Evolutionary conservation across 2,329 filamentous ascomycete species (phyloP), one percentile per base, ranked within the genome.

Genomic region (Chaetomiaceae sp.): DNA sequence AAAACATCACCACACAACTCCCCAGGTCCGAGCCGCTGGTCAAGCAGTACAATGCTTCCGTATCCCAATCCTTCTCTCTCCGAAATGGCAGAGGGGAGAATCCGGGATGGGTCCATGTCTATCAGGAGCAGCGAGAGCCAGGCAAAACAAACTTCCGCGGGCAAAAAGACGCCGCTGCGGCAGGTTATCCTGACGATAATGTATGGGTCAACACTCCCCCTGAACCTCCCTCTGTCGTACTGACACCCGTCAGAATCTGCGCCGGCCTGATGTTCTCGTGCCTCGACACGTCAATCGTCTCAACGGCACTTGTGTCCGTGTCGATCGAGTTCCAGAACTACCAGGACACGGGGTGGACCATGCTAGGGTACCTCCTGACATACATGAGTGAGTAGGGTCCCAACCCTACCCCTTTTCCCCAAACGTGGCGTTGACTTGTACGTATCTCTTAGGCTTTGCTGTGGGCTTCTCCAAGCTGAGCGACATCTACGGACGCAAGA

Each of bases 381-480:
- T 82, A 82, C 59, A 75, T 83, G 70, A 78, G 76, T 76, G 63
- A 54, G 69, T 48, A 1, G 1, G 11, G n/a, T n/a, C n/a, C n/a
- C n/a, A n/a, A n/a, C 3, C 6, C 22, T 6, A 3, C 6, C 1
- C 17, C 15, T 19, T 33, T 29, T 43, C 22, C 23, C n/a, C 11
- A n/a, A 6, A 34, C 12, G 17, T 29, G 22, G n/a, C 45, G 9
- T 23, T 45, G 8, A 31, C 17, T 34, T 36, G 12, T 50, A 8
- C 20, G 3, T 17, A 11, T 12, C 3, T 8, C 7, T 22, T 51
- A 79, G 77, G 78, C n/a, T 80, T 81, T 45, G 76, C 80, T 3
- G 75, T 82, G 25, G 75, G 76, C 46, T 77, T 81, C 54, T 78
- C 80, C n/a, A 82, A 81, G 58, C 65, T 81, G 36, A 82, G 79